Percentiles rank a stretch among this genome's conserved stretches.
Evolutionary conservation across 2,329 filamentous ascomycete species (phyloP).

Genomic region (Cordyceps cateniannulata): DNA sequence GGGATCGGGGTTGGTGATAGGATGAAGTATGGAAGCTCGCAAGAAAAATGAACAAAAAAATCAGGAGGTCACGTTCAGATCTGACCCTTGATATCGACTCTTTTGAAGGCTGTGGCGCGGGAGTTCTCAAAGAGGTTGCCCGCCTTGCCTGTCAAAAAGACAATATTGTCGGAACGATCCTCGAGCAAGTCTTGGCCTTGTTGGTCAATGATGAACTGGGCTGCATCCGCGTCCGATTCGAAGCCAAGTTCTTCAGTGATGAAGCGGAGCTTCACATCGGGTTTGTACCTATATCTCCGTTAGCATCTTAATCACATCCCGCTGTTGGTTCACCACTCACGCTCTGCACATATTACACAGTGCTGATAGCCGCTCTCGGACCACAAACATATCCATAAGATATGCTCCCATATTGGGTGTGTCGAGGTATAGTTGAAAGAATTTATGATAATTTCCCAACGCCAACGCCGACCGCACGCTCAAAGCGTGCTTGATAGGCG

Average conservation of each 20-base stretch:
- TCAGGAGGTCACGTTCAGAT: constrained; percentile 50
- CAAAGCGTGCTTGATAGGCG: constrained; percentile 82
- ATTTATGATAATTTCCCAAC: constrained; percentile 92
- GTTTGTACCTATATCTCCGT: constrained; percentile 68
- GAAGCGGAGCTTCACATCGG: constrained; percentile 80
- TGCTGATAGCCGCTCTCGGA: constrained; percentile 83
- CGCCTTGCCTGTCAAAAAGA: constrained; percentile 69
- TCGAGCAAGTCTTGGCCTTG: constrained; percentile 70
- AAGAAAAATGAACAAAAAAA: background rate
- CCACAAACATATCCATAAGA: constrained; percentile 98
- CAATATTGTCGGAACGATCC: constrained; percentile 66
- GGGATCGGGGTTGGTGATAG: background rate
- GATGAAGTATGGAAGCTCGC: background rate
- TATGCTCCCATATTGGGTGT: constrained; percentile 97
- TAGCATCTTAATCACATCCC: background rate
- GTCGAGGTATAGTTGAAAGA: constrained; percentile 92
- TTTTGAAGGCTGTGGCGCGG: constrained; percentile 67
- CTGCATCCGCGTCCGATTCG: constrained; percentile 83
- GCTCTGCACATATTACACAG: constrained; percentile 89
- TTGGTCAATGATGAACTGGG: constrained; percentile 82
- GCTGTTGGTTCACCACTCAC: constrained; percentile 47
- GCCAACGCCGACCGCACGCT: constrained; percentile 86
- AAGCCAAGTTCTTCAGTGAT: constrained; percentile 95
- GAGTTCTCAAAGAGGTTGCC: constrained; percentile 66
- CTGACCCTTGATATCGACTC: constrained; percentile 96